Base-by-base conservation (phyloP, 768 basidiomycete species). In the Tephrocybe sp. region DNA sequence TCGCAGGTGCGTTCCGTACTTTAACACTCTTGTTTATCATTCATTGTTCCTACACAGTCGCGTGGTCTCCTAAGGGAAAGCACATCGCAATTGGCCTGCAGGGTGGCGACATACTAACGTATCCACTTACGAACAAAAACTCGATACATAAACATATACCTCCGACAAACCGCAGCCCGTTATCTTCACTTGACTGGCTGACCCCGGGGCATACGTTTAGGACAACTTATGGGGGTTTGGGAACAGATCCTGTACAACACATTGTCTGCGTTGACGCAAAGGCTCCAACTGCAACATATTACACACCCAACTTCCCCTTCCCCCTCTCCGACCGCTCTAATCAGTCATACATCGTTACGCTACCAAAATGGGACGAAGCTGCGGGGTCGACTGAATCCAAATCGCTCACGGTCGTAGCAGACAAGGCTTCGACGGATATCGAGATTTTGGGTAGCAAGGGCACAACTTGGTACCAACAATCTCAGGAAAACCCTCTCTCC, bases 51-150 rank as follows among this genome's bases (percentile, higher is more conserved):
- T 45, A n/a, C n/a, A n/a, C 38, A 91, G 90, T 85, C 8, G 79
- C 86, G 11, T 92, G 90, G 89, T 91, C 89, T 3, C 86, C 89
- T 1, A 90, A 89, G 63, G 90, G 89, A 38, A 92, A 89, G 61
- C 89, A 91, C 48, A 72, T 92, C 34, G 88, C 87, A 1, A 77
- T 92, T 39, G 90, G 85, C 19, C 67, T 90, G 13, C 78, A 78
- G 55, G 75, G 73, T 16, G 88, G 89, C 2, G 84, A 86, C 46
- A 83, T 91, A 31, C 62, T 88, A 34, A 82, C 86, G 0, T 91
- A 81, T 61, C 73, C 77, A 31, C 74, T 84, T 19, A 70, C 70
- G 10, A 79, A 80, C 47, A 79, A 79, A 9, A 67, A 76, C 4
- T 66, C 70, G 2, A 72, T 74, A 5, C 80, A 87, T 59, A 80